Percentiles rank a stretch among this genome's conserved stretches.
Evolutionary conservation across 306 rosid species (phyloP).

Genomic region (Arachis stenosperma): DNA sequence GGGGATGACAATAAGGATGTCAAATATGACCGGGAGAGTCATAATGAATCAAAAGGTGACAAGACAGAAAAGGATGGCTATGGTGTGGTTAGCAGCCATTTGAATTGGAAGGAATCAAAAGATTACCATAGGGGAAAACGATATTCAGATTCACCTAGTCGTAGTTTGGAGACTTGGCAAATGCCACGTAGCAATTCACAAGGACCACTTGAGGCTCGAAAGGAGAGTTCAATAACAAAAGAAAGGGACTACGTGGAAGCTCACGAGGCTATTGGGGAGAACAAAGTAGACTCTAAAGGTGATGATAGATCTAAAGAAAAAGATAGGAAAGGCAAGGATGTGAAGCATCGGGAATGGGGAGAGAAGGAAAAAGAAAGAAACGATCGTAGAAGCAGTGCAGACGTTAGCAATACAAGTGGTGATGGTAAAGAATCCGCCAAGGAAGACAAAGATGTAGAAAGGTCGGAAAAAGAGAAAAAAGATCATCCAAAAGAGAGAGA

Average conservation of each 20-base stretch:
- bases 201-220: conserved; percentile 63
- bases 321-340: conserved; percentile 87
- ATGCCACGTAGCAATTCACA: conserved; percentile 53
- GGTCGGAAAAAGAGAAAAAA: conserved; percentile 77
- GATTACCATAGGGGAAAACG: conserved; percentile 75
- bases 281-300: conserved; percentile 75
- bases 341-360: conserved; percentile 82
- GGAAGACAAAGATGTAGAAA: conserved; percentile 72
- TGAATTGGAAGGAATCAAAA: conserved; percentile 81
- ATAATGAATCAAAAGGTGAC: conserved; percentile 64
- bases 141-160: conserved; percentile 68
- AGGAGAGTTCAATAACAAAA: conserved; percentile 60
- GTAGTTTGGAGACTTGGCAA: conserved; percentile 62
- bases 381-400: conserved; percentile 65
- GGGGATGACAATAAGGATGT: conserved; percentile 73
- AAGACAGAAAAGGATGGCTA: conserved; percentile 71
- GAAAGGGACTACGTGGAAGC: conserved; percentile 67
- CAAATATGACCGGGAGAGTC: conserved; percentile 66
- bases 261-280: conserved; percentile 82
- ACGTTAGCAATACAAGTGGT: conserved; percentile 51
- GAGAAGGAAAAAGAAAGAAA: conserved; percentile 84
- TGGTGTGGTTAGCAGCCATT: conserved; percentile 48
- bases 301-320: conserved; percentile 84
- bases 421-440: conserved; percentile 70
- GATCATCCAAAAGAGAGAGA: conserved; percentile 78